These are phyloP conservation scores for Botryotinia narcissicola DNA, from an alignment of 2,329 filamentous ascomycete species.

Conservation along the genomic window DNA sequence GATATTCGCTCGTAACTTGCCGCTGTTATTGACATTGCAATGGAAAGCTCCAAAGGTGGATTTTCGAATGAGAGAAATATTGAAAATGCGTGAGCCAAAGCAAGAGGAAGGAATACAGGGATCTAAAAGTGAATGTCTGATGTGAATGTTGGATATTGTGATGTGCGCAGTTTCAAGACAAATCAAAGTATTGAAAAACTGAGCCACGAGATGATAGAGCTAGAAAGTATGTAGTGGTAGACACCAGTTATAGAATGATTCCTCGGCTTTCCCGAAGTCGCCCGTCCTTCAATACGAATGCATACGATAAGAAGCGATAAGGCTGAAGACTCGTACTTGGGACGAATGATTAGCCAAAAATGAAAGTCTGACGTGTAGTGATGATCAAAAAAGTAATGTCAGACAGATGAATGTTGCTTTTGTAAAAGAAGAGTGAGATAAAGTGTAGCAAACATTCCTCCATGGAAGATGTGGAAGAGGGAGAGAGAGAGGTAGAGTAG, in stretches of 20 bases:
- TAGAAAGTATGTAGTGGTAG: too few relatives aligned
- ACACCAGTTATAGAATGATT: neutral
- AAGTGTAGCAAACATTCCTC: neutral
- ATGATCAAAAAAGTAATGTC: neutral
- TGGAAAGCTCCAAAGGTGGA: neutral
- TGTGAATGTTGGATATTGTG: neutral
- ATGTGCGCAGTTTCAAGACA: neutral
- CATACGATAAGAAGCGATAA: conserved; percentile 9
- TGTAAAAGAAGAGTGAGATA: neutral
- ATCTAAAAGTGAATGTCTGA: neutral
- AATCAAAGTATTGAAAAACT: neutral
- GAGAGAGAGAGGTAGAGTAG: neutral
- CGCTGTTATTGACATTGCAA: conserved; percentile 7
- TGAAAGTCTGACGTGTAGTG: neutral
- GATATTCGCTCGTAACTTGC: conserved; percentile 6
- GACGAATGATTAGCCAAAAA: neutral
- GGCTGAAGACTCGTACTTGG: conserved; percentile 7
- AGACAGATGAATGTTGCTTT: neutral
- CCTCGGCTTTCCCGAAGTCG: neutral
- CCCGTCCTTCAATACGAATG: neutral
- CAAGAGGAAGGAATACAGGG: neutral
- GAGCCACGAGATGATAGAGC: conserved; percentile 4
- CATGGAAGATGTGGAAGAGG: neutral
- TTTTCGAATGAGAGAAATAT: neutral
- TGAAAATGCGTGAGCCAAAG: neutral